A percentile compares a stretch with the other conserved stretches of the same genome.
Conservation (phyloP, 2,329 filamentous ascomycete species). For the Penicillium sclerotigenum region DNA sequence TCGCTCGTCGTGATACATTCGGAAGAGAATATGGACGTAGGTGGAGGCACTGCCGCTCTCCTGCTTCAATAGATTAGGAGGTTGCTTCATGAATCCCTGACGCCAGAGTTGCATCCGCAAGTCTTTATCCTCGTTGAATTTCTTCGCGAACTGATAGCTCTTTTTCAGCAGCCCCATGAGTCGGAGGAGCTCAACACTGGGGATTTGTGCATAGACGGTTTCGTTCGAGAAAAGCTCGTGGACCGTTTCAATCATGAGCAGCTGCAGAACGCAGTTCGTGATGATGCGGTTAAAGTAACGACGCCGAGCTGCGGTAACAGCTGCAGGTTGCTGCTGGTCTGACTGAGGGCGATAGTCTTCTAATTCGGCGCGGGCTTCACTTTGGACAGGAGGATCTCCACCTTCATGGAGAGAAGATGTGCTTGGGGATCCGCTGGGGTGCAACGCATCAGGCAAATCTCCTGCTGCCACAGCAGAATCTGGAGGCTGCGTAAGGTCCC, state of each 20-base stretch:
- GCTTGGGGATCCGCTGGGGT: conserved; percentile 30
- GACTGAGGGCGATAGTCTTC: conserved; percentile 85
- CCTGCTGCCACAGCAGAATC: conserved; percentile 24
- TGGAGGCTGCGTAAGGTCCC: conserved; percentile 21
- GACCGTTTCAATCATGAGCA: conserved; percentile 99
- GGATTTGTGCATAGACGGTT: conserved; percentile 88
- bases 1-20: conserved; percentile 92
- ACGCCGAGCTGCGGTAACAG: conserved; percentile 86
- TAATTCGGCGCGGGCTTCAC: conserved; percentile 47
- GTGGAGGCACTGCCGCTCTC: conserved; percentile 90
- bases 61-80: conserved; percentile 95
- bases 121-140: conserved; percentile 97
- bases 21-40: conserved; percentile 91
- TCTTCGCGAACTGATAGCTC: conserved; percentile 92
- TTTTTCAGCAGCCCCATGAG: conserved; percentile 95
- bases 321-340: conserved; percentile 80
- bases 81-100: conserved; percentile 99
- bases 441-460: conserved; percentile 23
- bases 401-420: conserved; percentile 33
- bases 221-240: conserved; percentile 98
- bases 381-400: conserved; percentile 37
- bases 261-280: conserved; percentile 92
- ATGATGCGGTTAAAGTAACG: conserved; percentile 99
- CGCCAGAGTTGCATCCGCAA: conserved; percentile 90
- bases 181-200: conserved; percentile 80